Conservation (phyloP, 441 rosid genomes). For the Croton setiger region DNA sequence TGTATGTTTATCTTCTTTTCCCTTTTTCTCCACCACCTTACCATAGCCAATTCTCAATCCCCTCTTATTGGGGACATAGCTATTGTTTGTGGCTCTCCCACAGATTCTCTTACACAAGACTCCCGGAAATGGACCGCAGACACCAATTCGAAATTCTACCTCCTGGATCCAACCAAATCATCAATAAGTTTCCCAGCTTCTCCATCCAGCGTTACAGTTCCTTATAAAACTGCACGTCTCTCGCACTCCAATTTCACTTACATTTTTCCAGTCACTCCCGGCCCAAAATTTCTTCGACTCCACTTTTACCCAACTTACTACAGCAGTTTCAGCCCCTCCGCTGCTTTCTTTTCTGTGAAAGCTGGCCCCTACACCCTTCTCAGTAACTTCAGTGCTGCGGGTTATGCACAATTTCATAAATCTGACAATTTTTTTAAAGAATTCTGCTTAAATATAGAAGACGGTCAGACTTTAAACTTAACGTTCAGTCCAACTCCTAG, state of each 20-base stretch:
- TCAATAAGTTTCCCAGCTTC: neutral
- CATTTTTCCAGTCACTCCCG: conserved; percentile 22
- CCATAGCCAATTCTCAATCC: neutral
- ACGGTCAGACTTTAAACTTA: conserved; percentile 14
- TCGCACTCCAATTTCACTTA: conserved; percentile 30
- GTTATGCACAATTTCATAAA: neutral
- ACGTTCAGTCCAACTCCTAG: conserved; percentile 26
- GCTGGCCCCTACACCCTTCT: conserved; percentile 34
- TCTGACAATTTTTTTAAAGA: conserved; percentile 11
- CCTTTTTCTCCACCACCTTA: neutral
- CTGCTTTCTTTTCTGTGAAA: conserved; percentile 36
- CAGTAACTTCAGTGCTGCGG: conserved; percentile 30
- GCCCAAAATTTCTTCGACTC: conserved; percentile 30
- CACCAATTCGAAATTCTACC: neutral
- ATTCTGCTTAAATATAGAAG: conserved; percentile 26
- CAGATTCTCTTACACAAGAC: neutral
- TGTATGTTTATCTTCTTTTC: neutral
- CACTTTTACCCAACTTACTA: conserved; percentile 16
- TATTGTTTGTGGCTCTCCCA: neutral
- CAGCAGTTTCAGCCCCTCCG: neutral
- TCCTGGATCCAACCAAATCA: neutral
- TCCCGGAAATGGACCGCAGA: neutral
- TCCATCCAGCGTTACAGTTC: neutral
- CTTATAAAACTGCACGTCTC: conserved; percentile 18
- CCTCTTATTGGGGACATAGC: neutral